Conservation (phyloP, 179 eudicot species). For the Carnegiea gigantea region DNA sequence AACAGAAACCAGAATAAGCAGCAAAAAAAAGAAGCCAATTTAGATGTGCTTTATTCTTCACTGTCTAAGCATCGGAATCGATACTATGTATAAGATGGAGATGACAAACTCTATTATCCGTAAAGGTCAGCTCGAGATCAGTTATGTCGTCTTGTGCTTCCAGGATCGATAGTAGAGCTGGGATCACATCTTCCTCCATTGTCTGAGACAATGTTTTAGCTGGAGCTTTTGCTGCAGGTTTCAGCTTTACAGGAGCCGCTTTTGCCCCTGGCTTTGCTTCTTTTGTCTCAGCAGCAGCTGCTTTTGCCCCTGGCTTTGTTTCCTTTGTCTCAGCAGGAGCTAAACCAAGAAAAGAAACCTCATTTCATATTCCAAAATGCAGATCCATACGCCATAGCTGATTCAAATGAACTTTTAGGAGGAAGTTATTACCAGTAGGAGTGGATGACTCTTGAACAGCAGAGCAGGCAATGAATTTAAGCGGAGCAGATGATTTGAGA, state of each 20-base stretch:
- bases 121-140: constrained; percentile 60
- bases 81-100: not conserved
- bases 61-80: constrained; percentile 1
- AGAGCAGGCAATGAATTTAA: constrained; percentile 40
- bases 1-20: not conserved
- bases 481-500: constrained; percentile 33
- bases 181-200: constrained; percentile 91
- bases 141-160: constrained; percentile 68
- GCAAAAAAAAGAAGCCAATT: not conserved
- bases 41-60: not conserved
- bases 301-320: constrained; percentile 45
- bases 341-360: constrained; percentile 1
- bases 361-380: not conserved
- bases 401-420: not conserved
- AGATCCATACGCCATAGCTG: not conserved
- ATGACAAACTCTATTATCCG: constrained; percentile 57
- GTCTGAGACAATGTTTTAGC: constrained; percentile 65
- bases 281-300: constrained; percentile 29
- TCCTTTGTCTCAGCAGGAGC: constrained; percentile 54
- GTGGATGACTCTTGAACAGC: constrained; percentile 83
- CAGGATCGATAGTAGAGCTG: constrained; percentile 59
- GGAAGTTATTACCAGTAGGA: constrained; percentile 45
- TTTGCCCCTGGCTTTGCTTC: constrained; percentile 42
- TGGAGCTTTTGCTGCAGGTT: constrained; percentile 64
- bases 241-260: constrained; percentile 33